phyloP scores from a whole-genome alignment of 1,284 basidiomycete species.

The Flammula alnicola region DNA sequence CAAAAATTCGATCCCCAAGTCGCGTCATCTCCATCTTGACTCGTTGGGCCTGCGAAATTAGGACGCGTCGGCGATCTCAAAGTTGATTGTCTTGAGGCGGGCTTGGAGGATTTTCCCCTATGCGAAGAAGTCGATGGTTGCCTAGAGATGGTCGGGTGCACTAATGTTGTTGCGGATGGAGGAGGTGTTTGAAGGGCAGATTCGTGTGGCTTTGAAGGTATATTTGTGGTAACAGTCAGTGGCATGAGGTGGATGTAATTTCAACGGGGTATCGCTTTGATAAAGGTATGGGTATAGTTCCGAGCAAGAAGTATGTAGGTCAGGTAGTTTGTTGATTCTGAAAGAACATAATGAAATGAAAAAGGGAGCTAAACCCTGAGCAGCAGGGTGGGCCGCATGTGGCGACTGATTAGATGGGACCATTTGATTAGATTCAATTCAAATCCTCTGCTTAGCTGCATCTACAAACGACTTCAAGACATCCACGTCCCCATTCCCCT shows the following conservation, averaged over 20 bases:
- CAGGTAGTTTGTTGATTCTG: no score
- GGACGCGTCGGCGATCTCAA: constrained; percentile 29
- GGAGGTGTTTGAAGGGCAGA: constrained; percentile 23
- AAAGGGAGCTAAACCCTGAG: constrained; percentile 8
- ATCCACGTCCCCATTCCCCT: constrained; percentile 36
- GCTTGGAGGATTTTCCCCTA: constrained; percentile 24
- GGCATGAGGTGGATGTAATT: constrained; percentile 19
- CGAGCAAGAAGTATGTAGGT: no score
- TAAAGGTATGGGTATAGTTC: constrained; percentile 9
- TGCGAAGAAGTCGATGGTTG: constrained; percentile 29
- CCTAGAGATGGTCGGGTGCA: constrained; percentile 21
- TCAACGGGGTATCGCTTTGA: constrained; percentile 19
- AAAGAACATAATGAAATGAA: constrained; percentile 15
- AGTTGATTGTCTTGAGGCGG: constrained; percentile 24
- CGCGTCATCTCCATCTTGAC: constrained; percentile 45
- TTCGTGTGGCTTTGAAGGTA: constrained; percentile 13
- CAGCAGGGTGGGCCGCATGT: constrained; percentile 10
- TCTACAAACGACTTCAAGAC: constrained; percentile 52
- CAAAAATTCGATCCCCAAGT: constrained; percentile 86
- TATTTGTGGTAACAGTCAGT: constrained; percentile 21
- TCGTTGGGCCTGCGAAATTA: constrained; percentile 16
- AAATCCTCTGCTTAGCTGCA: constrained; percentile 31
- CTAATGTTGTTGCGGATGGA: constrained; percentile 19
- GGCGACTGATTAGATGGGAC: constrained; percentile 22
- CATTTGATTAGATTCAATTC: constrained; percentile 23